Evolutionary conservation across 805 yeast species (phyloP), one percentile per base, ranked within the genome.

Genomic region (Lipomyces anomalus): DNA sequence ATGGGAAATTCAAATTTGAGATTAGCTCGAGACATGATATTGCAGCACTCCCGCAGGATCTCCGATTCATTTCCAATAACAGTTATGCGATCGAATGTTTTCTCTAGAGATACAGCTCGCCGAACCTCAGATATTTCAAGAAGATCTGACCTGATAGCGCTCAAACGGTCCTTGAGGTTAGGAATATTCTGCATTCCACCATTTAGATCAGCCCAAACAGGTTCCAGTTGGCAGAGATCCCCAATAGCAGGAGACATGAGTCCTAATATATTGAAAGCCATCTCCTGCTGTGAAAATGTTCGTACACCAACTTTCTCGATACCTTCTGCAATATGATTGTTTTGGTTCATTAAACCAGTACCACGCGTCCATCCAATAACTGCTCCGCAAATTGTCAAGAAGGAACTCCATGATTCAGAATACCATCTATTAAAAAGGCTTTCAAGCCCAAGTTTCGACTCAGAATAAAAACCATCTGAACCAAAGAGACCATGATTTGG

Each of bases 311-410:
- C 72, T 65, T 80, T 80, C 71, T 90, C 98, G 62, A 90, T 84
- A 58, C 96, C 96, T 70, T 88, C 95, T 50, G 98, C 95, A 66
- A 90, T 85, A 65, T 86, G 84, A 73, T 90, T 92, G 76, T 90
- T 90, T 58, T 82, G 96, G 62, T 88, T 76, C 98, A 90, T 90
- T 64, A 90, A 80, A 63, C 98, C 98, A 49, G 98, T 90, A 70
- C 98, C 98, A 77, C 98, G 86, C 53, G 98, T 90, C 98, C 98
- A 90, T 66, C 98, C 98, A 67, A 90, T 90, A 56, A 92, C 77
- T 36, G 97, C 96, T 74, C 98, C 98, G 69, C 97, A 89, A 49
- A 90, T 74, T 48, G 97, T 90, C 72, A 90, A 80, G 73, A 84
- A 90, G 57, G 83, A 72, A 38, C 82, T 80, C 98, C 98, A 90